Percentiles rank a stretch among this genome's conserved stretches.
Evolutionary conservation across 306 rosid genomes (phyloP).

Genomic region (Fagus sylvatica): DNA sequence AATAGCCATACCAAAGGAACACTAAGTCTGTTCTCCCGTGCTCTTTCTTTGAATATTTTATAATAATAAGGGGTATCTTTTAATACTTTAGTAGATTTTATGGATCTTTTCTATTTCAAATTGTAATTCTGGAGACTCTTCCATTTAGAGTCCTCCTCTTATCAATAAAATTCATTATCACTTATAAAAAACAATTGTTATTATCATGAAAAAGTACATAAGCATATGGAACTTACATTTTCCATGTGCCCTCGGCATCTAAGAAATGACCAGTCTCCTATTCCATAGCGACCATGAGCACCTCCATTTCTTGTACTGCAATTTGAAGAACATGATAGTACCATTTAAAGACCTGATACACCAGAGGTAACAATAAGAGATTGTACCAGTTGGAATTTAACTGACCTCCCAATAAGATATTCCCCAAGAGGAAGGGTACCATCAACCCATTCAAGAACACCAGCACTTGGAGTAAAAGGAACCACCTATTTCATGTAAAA

Average conservation of each 20-base stretch:
- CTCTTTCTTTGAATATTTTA: too few relatives aligned
- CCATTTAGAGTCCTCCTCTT: too few relatives aligned
- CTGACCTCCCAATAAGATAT: conserved; percentile 88
- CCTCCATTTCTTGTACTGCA: conserved; percentile 80
- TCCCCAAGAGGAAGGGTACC: conserved; percentile 96
- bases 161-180: too few relatives aligned
- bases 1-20: too few relatives aligned
- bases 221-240: conserved; percentile 50
- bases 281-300: conserved; percentile 87
- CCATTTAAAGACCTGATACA: conserved; percentile 5
- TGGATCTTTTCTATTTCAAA: too few relatives aligned
- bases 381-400: conserved; percentile 11
- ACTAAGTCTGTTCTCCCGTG: too few relatives aligned
- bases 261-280: conserved; percentile 75
- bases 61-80: too few relatives aligned
- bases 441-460: conserved; percentile 98
- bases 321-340: conserved; percentile 23
- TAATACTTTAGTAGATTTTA: too few relatives aligned
- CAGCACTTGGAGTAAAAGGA: conserved; percentile 99
- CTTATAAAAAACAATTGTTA: neutral
- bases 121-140: too few relatives aligned
- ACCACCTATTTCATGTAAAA: conserved; percentile 58
- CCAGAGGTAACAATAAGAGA: conserved; percentile 12
- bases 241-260: conserved; percentile 79
- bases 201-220: neutral